Conservation (phyloP, 225 moss, liverwort and hornwort species). For the Climacium dendroides region DNA sequence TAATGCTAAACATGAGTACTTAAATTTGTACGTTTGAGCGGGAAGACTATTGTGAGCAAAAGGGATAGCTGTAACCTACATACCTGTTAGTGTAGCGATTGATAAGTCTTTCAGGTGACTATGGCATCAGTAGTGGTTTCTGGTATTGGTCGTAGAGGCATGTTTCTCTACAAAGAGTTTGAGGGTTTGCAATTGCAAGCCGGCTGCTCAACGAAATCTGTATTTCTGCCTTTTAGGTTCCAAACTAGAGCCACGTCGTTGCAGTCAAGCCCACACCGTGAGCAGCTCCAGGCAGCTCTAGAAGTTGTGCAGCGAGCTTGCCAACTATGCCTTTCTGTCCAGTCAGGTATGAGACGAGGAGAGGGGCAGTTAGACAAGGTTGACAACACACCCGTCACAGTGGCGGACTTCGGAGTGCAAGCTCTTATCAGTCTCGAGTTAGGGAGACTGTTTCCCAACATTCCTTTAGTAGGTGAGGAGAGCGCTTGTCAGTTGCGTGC, state of each 20-base stretch:
- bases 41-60: neutral
- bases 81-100: neutral
- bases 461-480: constrained; percentile 61
- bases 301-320: constrained; percentile 67
- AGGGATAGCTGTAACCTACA: neutral
- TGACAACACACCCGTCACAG: constrained; percentile 51
- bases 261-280: constrained; percentile 8
- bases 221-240: neutral
- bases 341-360: constrained; percentile 11
- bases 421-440: constrained; percentile 72
- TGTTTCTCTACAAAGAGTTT: neutral
- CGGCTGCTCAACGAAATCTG: neutral
- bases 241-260: constrained; percentile 8
- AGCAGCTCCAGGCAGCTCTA: constrained; percentile 45
- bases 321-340: constrained; percentile 50
- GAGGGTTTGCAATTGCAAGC: neutral
- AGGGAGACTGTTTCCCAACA: constrained; percentile 33
- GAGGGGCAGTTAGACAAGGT: constrained; percentile 31
- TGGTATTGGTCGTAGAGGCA: neutral
- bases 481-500: constrained; percentile 38
- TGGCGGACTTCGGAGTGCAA: constrained; percentile 73
- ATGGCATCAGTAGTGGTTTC: neutral
- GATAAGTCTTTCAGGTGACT: neutral
- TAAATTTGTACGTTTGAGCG: neutral
- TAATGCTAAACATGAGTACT: neutral